These are phyloP conservation scores for Colletotrichum liriopes DNA, from an alignment of 2,329 filamentous ascomycete genomes.

Conservation along the genomic window DNA sequence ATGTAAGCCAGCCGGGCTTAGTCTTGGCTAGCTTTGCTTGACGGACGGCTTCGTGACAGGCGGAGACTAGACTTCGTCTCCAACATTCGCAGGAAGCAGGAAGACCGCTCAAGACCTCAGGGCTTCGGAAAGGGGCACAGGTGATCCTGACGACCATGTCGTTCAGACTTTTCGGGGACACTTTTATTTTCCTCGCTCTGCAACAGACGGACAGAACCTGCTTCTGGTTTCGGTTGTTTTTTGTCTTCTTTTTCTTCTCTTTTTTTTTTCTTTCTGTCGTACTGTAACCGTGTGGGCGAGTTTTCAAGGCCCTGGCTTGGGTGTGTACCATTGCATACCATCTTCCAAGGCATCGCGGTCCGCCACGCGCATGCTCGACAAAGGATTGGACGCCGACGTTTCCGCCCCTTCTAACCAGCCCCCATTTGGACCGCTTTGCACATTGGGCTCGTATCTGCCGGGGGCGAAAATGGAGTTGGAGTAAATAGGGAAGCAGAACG, in stretches of 20 bases:
- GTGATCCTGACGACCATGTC: background rate
- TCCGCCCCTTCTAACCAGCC: background rate
- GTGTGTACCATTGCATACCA: constrained; percentile 23
- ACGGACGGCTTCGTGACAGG: background rate
- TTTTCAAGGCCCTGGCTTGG: background rate
- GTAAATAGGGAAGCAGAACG: constrained; percentile 1
- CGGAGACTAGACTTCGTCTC: background rate
- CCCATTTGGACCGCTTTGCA: background rate
- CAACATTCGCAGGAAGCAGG: background rate
- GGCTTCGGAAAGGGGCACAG: background rate
- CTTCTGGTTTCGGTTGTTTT: background rate
- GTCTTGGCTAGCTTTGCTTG: constrained; percentile 4
- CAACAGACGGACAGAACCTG: background rate
- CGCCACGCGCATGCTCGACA: constrained; percentile 1
- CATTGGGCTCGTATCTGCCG: constrained; percentile 23
- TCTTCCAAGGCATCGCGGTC: constrained; percentile 20
- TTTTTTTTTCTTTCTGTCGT: too few species aligned
- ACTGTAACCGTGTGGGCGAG: background rate
- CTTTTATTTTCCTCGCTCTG: background rate
- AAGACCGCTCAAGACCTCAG: background rate
- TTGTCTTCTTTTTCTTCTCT: too few species aligned
- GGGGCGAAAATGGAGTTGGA: background rate
- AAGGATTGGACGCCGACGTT: constrained; percentile 24
- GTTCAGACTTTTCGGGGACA: background rate
- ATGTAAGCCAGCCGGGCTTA: background rate